A percentile compares a stretch with the other conserved stretches of the same genome.
Evolutionary conservation across 176 grass and related monocot species (phyloP).

Genomic region (Carex myosuroides): DNA sequence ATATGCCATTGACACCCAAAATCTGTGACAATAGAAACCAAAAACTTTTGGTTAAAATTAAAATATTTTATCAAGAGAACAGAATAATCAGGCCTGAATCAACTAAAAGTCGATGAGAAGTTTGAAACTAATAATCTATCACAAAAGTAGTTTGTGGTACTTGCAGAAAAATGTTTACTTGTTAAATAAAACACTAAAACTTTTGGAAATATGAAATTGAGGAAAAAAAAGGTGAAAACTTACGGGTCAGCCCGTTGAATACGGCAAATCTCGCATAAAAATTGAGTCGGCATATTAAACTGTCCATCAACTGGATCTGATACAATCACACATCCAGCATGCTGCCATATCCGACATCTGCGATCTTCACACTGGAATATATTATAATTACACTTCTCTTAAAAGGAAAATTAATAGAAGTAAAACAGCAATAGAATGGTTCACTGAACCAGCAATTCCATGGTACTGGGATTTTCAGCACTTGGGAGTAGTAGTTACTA

Average conservation of each 20-base stretch:
- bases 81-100: background rate
- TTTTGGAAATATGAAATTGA: slow-evolving; percentile 8
- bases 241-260: slow-evolving; percentile 87
- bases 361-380: slow-evolving; percentile 72
- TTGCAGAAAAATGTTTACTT: background rate
- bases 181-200: slow-evolving; percentile 6
- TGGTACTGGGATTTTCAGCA: background rate
- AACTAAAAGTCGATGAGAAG: background rate
- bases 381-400: background rate
- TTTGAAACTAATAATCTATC: background rate
- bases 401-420: background rate
- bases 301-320: slow-evolving; percentile 46
- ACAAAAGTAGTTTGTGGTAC: background rate
- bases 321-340: slow-evolving; percentile 76
- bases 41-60: background rate
- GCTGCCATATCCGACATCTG: slow-evolving; percentile 61
- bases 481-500: background rate
- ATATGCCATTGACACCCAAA: slow-evolving; percentile 62
- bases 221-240: background rate
- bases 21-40: slow-evolving; percentile 31
- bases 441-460: background rate
- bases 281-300: slow-evolving; percentile 48
- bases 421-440: background rate
- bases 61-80: slow-evolving; percentile 1
- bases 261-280: slow-evolving; percentile 89